Percentiles rank a stretch among this genome's conserved stretches.
Conservation (phyloP, 2,329 filamentous ascomycete genomes). For the Helminthosporium solani region DNA sequence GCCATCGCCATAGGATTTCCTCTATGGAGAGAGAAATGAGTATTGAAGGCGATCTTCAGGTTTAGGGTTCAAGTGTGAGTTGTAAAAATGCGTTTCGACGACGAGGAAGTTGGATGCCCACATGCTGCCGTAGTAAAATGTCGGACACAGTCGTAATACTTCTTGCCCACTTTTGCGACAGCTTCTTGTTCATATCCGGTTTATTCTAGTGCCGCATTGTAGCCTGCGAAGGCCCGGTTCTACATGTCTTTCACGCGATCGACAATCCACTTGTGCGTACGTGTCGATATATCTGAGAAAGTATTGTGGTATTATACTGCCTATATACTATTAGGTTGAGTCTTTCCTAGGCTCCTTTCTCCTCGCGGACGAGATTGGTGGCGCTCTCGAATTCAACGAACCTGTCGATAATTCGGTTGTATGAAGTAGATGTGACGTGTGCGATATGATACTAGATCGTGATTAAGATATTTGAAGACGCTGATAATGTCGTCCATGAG, state of each 20-base stretch:
- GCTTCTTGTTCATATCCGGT: slow-evolving; percentile 9
- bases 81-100: slow-evolving; percentile 12
- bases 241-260: slow-evolving; percentile 20
- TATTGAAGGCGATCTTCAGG: slow-evolving; percentile 1
- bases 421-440: slow-evolving; percentile 8
- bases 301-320: slow-evolving; percentile 15
- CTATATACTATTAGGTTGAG: slow-evolving; percentile 21
- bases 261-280: slow-evolving; percentile 19
- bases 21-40: no score
- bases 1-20: no score
- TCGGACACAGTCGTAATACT: slow-evolving; percentile 19
- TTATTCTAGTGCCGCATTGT: slow-evolving; percentile 4
- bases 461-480: slow-evolving; percentile 15
- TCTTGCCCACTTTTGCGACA: slow-evolving; percentile 14
- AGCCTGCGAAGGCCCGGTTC: slow-evolving; percentile 5
- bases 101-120: slow-evolving; percentile 19
- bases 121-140: slow-evolving; percentile 15
- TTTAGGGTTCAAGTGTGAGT: slow-evolving; percentile 6
- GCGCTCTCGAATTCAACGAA: slow-evolving; percentile 15
- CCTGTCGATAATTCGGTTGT: slow-evolving; percentile 13
- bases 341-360: slow-evolving; percentile 8
- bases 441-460: slow-evolving; percentile 1
- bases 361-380: slow-evolving; percentile 15
- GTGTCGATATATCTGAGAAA: slow-evolving; percentile 11
- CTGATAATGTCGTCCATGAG: slow-evolving; percentile 15